Conservation (phyloP, 2,329 filamentous ascomycete species). For the Thyridium curvatum region DNA sequence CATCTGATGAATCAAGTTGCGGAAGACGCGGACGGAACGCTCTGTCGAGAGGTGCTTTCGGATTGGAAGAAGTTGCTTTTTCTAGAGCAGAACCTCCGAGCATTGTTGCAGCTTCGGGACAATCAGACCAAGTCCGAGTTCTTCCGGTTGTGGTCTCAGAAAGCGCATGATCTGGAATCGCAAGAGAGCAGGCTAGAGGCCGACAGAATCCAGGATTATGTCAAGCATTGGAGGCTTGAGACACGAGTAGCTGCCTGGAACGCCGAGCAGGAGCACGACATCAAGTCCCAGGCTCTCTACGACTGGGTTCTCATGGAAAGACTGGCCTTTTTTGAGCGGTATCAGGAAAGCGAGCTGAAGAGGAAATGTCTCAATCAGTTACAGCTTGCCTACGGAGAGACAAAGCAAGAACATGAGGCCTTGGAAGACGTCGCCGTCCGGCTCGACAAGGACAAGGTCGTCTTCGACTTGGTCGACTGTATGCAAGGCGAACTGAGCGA, state of each 20-base stretch:
- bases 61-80: conserved; percentile 7
- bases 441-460: conserved; percentile 1
- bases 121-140: not conserved
- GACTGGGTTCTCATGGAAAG: conserved; percentile 20
- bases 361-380: conserved; percentile 1
- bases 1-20: no score
- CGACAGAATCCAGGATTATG: conserved; percentile 9
- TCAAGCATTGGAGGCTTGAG: conserved; percentile 18
- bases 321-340: conserved; percentile 15
- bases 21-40: no score
- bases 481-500: not conserved
- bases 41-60: no score
- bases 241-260: conserved; percentile 14
- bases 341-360: conserved; percentile 11
- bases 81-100: conserved; percentile 5
- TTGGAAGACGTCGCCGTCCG: not conserved
- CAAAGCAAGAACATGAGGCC: not conserved
- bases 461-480: not conserved
- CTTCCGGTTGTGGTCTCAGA: conserved; percentile 1
- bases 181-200: conserved; percentile 4
- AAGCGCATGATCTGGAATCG: conserved; percentile 3
- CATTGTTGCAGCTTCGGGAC: not conserved
- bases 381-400: not conserved
- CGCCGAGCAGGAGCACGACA: conserved; percentile 8
- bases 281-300: conserved; percentile 11